Evolutionary conservation across 176 grass and related monocot genomes (phyloP).

Genomic region (Zea luxurians): DNA sequence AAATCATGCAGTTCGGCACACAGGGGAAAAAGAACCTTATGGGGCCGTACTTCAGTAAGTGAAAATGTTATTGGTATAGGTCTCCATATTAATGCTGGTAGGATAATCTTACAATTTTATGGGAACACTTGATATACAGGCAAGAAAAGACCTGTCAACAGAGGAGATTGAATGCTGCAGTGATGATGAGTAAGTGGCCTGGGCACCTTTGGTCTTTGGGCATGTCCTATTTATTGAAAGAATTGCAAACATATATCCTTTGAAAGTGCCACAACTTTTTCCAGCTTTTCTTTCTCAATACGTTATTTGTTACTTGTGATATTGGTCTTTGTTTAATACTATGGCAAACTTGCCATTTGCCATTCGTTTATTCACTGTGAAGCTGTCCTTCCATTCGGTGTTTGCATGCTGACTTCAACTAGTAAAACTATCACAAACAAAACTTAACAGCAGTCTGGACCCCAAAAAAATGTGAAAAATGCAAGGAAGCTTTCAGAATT

Average conservation of each 20-base stretch:
- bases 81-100: conserved; percentile 26
- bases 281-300: background rate
- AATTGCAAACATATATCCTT: conserved; percentile 31
- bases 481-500: conserved; percentile 16
- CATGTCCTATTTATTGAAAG: conserved; percentile 13
- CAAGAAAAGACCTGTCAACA: conserved; percentile 88
- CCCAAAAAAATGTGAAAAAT: background rate
- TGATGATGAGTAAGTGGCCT: conserved; percentile 81
- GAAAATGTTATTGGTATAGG: conserved; percentile 23
- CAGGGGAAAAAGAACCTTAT: conserved; percentile 60
- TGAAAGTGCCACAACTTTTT: conserved; percentile 2
- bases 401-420: background rate
- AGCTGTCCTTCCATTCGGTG: conserved; percentile 9
- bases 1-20: conserved; percentile 43
- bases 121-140: conserved; percentile 52
- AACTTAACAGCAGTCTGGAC: background rate
- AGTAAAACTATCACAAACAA: too few species aligned
- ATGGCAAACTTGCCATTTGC: background rate
- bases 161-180: conserved; percentile 72
- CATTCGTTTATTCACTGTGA: background rate
- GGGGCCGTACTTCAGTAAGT: conserved; percentile 93
- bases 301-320: background rate
- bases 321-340: conserved; percentile 23
- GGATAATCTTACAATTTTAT: conserved; percentile 38
- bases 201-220: conserved; percentile 18